Evolutionary conservation across 1,139 yeast genomes (phyloP), one percentile per base, ranked within the genome.

Genomic region (Magnusiomyces magnusii): DNA sequence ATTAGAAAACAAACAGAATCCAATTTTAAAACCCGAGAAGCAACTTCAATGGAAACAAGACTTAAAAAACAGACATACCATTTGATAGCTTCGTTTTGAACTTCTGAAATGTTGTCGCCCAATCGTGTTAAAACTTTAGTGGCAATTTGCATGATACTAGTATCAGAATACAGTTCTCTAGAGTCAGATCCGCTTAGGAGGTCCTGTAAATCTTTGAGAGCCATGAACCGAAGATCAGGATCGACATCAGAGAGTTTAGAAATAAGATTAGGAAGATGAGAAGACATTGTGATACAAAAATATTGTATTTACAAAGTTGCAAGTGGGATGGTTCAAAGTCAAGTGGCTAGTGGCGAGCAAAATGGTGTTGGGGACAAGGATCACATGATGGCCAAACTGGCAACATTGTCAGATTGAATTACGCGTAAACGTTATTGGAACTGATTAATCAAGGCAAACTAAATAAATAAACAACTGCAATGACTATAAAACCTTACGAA

Each of bases 171-270:
- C 47, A 70, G 62, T 2, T 55, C 50, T 27, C 44, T 56, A 10
- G 13, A 23, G 65, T 55, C 71, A 65, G 56, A 75, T 65, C 63
- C 67, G 65, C 65, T 64, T 59, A 74, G 78, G 62, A 75, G 75
- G 67, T 80, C 81, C 66, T 81, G 82, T 66, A 89, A 78, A 68
- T 90, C 97, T 65, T 83, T 87, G 62, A 89, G 76, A 1, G 93
- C 95, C 97, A 90, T 90, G 72, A 85, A 89, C 68, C 96, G 78
- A 65, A 87, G 76, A 69, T 90, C 97, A 2, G 95, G 87, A 67
- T 90, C 97, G 27, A 86, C 62, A 47, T 70, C 65, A 36, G 64
- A 63, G 58, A 72, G 65, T 57, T 70, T 71, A 25, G 66, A 67
- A 57, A 69, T 59, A 52, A 60, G 56, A 34, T 57, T 58, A 41